Percentiles rank a stretch among this genome's conserved stretches.
Evolutionary conservation across 805 yeast species (phyloP).

Genomic region (Pichia cabralensis): DNA sequence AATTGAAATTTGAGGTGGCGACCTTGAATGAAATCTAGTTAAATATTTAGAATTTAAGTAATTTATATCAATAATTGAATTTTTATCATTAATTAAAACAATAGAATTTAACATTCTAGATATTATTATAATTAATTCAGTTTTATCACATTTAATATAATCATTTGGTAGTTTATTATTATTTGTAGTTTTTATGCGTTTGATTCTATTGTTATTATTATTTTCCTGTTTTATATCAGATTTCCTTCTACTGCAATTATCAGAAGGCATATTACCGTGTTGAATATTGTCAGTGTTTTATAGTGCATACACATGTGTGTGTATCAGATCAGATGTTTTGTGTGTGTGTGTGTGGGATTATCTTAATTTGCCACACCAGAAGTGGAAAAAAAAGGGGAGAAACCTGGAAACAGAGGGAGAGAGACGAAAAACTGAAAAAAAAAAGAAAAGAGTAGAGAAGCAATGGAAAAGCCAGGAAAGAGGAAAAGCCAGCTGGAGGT

Average conservation of each 20-base stretch:
- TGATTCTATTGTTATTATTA: neutral
- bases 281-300: too few relatives aligned
- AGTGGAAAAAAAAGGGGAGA: too few relatives aligned
- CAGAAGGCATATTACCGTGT: too few relatives aligned
- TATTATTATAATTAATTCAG: constrained; percentile 61
- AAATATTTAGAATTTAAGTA: constrained; percentile 33
- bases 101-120: constrained; percentile 74
- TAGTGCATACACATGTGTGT: too few relatives aligned
- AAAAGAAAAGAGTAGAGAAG: too few relatives aligned
- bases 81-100: constrained; percentile 59
- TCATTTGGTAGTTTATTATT: constrained; percentile 31
- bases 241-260: neutral
- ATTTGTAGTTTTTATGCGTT: neutral
- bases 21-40: constrained; percentile 88
- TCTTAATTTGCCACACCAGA: too few relatives aligned
- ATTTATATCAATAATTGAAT: constrained; percentile 21
- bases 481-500: too few relatives aligned
- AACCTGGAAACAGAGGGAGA: too few relatives aligned
- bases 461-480: too few relatives aligned
- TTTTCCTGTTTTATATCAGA: constrained; percentile 4
- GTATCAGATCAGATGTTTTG: too few relatives aligned
- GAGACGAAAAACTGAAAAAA: too few relatives aligned
- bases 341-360: too few relatives aligned
- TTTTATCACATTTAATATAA: constrained; percentile 58
- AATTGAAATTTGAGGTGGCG: constrained; percentile 82